These are phyloP conservation scores for Aspergillus leporis DNA, from an alignment of 495 filamentous ascomycete species.

Conservation along the genomic window DNA sequence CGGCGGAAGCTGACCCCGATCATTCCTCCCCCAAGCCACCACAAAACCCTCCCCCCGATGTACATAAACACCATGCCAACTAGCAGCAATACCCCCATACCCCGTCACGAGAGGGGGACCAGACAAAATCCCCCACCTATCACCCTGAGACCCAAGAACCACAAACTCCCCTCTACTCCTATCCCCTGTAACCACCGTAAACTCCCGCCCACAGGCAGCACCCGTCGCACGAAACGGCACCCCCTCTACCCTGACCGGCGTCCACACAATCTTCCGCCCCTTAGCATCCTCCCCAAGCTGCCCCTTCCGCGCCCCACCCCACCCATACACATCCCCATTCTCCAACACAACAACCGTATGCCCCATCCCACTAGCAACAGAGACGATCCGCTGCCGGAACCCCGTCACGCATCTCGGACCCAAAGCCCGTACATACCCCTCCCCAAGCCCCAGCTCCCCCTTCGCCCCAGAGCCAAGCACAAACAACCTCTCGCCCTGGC, in stretches of 20 bases:
- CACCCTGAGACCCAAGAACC: conserved; percentile 58
- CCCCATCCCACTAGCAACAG: conserved; percentile 69
- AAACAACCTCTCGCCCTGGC: conserved; percentile 48
- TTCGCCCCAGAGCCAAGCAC: conserved; percentile 63
- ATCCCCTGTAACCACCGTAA: conserved; percentile 68
- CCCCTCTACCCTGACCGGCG: conserved; percentile 58
- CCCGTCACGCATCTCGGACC: conserved; percentile 38
- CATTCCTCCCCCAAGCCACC: conserved; percentile 69
- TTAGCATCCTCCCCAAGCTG: conserved; percentile 63
- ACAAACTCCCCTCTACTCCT: conserved; percentile 52
- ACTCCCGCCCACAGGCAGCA: conserved; percentile 78
- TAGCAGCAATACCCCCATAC: conserved; percentile 54
- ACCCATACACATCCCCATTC: conserved; percentile 80
- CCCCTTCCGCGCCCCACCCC: conserved; percentile 83
- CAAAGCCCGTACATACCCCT: conserved; percentile 14
- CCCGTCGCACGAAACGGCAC: conserved; percentile 50
- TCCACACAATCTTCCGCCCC: conserved; percentile 46
- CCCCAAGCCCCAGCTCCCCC: conserved; percentile 71
- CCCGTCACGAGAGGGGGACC: conserved; percentile 32
- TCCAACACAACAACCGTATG: conserved; percentile 73
- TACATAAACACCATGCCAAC: conserved; percentile 82
- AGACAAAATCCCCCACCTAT: conserved; percentile 65
- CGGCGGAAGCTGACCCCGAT: conserved; percentile 79
- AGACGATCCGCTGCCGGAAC: conserved; percentile 63
- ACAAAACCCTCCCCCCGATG: conserved; percentile 37